Conservation (phyloP, 495 filamentous ascomycete species). For the Tirmania nivea region DNA sequence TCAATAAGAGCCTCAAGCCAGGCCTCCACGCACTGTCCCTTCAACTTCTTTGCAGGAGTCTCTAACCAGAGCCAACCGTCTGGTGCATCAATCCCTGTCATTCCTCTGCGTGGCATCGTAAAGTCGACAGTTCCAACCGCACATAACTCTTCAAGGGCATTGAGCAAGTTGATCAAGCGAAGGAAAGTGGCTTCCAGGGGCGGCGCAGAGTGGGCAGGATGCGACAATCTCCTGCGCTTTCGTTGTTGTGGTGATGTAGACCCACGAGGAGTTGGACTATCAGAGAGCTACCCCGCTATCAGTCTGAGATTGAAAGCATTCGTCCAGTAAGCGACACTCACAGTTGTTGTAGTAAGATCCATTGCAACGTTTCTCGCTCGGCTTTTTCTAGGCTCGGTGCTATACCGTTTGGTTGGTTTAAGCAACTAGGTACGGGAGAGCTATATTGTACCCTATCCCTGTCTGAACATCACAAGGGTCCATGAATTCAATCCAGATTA, state of each 20-base stretch:
- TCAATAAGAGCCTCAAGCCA: conserved; percentile 5
- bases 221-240: background rate
- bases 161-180: conserved; percentile 7
- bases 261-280: background rate
- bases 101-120: conserved; percentile 9
- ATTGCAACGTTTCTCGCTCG: background rate
- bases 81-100: conserved; percentile 8
- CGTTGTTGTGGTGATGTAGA: background rate
- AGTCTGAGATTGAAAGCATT: background rate
- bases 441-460: too few species aligned
- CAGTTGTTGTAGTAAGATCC: background rate
- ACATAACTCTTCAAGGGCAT: conserved; percentile 10
- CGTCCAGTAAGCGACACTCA: background rate
- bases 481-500: too few species aligned
- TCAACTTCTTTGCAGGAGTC: background rate
- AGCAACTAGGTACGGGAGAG: too few species aligned
- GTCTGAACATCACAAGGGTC: too few species aligned
- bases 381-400: too few species aligned
- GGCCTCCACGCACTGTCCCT: conserved; percentile 5
- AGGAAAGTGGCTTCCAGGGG: background rate
- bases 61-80: conserved; percentile 17
- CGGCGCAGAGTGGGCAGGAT: background rate
- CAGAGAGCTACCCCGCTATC: background rate
- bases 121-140: conserved; percentile 12
- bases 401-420: too few species aligned